Evolutionary conservation across 352 stramenopile genomes (phyloP), one percentile per base, ranked within the genome.

Genomic region (Phytophthora multivora): DNA sequence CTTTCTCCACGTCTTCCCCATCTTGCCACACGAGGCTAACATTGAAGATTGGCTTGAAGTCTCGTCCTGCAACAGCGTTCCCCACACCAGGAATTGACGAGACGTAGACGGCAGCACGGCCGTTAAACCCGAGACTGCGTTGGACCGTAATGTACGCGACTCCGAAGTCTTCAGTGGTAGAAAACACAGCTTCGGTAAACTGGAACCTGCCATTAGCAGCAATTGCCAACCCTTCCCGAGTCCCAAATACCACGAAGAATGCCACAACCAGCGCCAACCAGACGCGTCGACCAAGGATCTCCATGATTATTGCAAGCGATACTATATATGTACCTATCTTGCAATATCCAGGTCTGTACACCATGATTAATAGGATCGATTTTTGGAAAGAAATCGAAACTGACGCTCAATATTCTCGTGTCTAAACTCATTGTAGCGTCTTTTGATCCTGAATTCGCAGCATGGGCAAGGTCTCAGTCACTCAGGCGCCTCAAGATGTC

Each of bases 1-100:
- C 73, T 51, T 85, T 86, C 57, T 92, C 83, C 7, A 77, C 62
- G 51, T 86, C 76, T 36, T 90, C 80, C 18, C 83, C 77, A 53
- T 92, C 80, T 35, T 92, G 78, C 83, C 83, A 92, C 26, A 89
- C 69, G n/a, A 92, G 57, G 65, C 83, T 92, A 16, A 77, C 52
- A 56, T 92, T 92, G 58, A 77, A 88, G 5, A 89, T 46, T 3
- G 75, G 59, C 33, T 73, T 75, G 45, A 82, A 90, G 58, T 92
- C 79, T 9, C 67, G 59, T 0, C 75, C 77, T 16, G 77, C 57
- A n/a, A 89, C 62, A 7, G 80, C 80, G 21, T 75, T 85, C 9
- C 77, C 79, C 2, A 63, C 59, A 2, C 64, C 67, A 25, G 58
- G 61, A 25, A 78, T 62, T 12, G 77, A 81, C 1, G 83, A 89